Evolutionary conservation across 2,329 filamentous ascomycete genomes (phyloP).

Genomic region (Juglanconis sp.): DNA sequence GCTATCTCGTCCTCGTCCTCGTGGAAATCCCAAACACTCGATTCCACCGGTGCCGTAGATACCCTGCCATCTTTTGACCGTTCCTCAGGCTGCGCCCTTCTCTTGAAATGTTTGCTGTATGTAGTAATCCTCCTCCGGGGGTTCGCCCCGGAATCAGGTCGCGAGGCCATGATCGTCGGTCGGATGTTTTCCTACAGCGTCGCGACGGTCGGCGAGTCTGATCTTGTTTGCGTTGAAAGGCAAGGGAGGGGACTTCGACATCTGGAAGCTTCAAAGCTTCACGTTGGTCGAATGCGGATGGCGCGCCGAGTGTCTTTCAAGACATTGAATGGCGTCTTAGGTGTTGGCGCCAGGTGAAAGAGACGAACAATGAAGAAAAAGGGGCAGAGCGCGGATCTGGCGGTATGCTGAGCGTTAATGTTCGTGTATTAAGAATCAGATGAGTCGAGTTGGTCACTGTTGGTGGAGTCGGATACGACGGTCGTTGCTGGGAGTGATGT

Average conservation of each 20-base stretch:
- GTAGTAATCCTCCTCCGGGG: conserved; percentile 28
- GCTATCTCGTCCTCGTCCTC: conserved; percentile 17
- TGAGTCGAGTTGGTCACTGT: background rate
- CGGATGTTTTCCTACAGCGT: background rate
- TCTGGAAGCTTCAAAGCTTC: conserved; percentile 1
- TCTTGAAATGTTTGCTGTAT: conserved; percentile 28
- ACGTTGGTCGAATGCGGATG: background rate
- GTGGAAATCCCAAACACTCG: conserved; percentile 19
- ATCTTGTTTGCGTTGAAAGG: background rate
- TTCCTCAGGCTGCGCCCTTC: conserved; percentile 19
- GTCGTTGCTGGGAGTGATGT: background rate
- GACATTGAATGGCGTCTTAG: background rate
- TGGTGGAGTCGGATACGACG: background rate
- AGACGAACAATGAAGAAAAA: background rate
- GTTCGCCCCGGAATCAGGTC: conserved; percentile 21
- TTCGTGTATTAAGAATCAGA: background rate
- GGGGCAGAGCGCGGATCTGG: background rate
- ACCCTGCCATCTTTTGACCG: conserved; percentile 11
- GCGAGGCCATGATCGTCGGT: conserved; percentile 20
- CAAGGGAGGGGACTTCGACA: conserved; percentile 1
- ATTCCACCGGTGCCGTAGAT: conserved; percentile 15
- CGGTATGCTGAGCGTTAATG: background rate
- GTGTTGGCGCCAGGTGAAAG: background rate
- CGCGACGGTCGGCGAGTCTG: background rate
- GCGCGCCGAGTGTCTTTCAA: background rate